Evolutionary conservation across 139 green algal genomes (phyloP), one percentile per base, ranked within the genome.

Genomic region (Volvox reticuliferus): DNA sequence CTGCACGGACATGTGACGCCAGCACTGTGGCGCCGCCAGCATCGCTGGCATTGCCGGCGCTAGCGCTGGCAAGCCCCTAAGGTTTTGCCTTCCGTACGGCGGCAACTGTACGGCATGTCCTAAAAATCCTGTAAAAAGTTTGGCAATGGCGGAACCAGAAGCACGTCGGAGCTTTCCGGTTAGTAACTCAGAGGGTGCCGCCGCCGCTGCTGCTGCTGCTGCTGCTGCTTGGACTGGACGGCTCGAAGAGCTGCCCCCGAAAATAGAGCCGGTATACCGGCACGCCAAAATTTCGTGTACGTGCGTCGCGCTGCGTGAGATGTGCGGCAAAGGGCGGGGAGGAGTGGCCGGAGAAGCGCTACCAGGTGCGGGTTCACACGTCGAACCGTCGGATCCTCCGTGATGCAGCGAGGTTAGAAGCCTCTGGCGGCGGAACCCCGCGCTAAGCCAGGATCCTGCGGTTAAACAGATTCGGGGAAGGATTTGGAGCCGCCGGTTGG

Each of bases 1-100:
- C 86, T 95, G 89, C 21, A 91, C 83, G 0, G 89, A 93, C 28
- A 89, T 26, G 19, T 71, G 69, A 14, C 85, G 85, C n/a, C 79
- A 55, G 26, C 20, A 44, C 26, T 55, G 50, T 13, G 22, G 17
- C 78, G 36, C 32, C 75, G 75, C 75, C 33, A 35, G 13, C 75
- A 35, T 20, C 75, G 33, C 33, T 30, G 75, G 32, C 75, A 35
- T 18, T 35, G 75, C 32, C 75, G 75, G 2, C 30, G 32, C 18
- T 20, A 24, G 75, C 75, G 33, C 19, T 19, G 73, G 19, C 73
- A 79, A 55, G 44, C 9, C 44, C 44, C 9, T 55, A 9, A 55
- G 44, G 44, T 55, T 55, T 24, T 28, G 65, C 65, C 65, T 24
- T 2, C 65, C 21, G 65, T 2, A 73, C 21, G 65, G 12, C 65